Percentiles rank a stretch among this genome's conserved stretches.
Conservation (phyloP, 2,329 filamentous ascomycete species). For the Trichoderma semiorbis region DNA sequence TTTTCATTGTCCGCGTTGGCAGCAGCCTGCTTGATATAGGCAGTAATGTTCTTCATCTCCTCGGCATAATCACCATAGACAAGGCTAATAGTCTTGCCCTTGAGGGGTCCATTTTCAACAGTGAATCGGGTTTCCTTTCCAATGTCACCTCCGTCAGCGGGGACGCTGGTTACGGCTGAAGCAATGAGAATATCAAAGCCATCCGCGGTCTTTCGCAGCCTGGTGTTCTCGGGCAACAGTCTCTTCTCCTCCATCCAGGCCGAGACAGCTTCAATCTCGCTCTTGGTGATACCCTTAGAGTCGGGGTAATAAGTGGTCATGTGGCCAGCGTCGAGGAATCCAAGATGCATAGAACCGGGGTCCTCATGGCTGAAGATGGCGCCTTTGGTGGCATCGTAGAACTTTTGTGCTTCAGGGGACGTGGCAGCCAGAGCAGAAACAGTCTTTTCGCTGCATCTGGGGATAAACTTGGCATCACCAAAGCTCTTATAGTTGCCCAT, state of each 20-base stretch:
- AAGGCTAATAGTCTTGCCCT: conserved; percentile 66
- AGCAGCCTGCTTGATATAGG: conserved; percentile 65
- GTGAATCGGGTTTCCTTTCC: conserved; percentile 62
- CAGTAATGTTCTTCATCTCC: conserved; percentile 67
- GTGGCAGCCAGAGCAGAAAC: conserved; percentile 63
- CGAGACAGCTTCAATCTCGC: conserved; percentile 70
- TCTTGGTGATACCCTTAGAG: conserved; percentile 68
- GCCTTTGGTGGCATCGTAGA: conserved; percentile 65
- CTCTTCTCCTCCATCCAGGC: conserved; percentile 69
- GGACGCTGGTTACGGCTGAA: conserved; percentile 59
- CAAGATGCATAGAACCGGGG: conserved; percentile 67
- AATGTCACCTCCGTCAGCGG: conserved; percentile 62
- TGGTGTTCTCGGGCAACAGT: conserved; percentile 72
- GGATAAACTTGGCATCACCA: conserved; percentile 80
- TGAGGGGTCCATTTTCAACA: conserved; percentile 55
- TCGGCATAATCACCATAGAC: conserved; percentile 71
- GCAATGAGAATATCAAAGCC: conserved; percentile 74
- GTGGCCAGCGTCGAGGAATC: conserved; percentile 70
- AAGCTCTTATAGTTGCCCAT: conserved; percentile 85
- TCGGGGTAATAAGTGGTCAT: conserved; percentile 81
- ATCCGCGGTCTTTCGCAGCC: conserved; percentile 62
- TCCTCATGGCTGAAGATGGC: conserved; percentile 68
- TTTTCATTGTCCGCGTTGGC: conserved; percentile 69
- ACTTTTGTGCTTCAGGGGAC: conserved; percentile 56
- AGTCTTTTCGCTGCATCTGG: conserved; percentile 61